Evolutionary conservation across 257 asterid genomes (phyloP).

Genomic region (Nicotiana obtusifolia): DNA sequence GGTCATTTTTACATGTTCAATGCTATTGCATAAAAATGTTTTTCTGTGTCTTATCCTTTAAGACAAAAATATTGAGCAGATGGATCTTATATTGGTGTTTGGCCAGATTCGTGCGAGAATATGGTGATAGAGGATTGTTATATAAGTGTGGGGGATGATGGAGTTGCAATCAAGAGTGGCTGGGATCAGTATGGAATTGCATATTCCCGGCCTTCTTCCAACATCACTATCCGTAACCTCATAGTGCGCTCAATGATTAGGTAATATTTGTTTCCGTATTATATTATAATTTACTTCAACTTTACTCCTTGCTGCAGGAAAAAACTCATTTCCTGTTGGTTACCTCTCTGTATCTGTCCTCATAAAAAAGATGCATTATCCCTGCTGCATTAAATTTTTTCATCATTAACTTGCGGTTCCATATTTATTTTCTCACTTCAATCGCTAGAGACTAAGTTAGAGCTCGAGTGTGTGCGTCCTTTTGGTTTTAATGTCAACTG

Average conservation of each 20-base stretch:
- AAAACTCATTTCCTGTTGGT: background rate
- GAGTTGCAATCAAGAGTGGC: conserved; percentile 92
- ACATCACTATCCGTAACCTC: conserved; percentile 73
- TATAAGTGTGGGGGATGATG: conserved; percentile 88
- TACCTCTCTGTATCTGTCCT: background rate
- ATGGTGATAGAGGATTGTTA: conserved; percentile 79
- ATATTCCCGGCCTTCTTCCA: conserved; percentile 72
- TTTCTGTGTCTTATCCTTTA: background rate
- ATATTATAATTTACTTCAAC: background rate
- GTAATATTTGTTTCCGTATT: conserved; percentile 24
- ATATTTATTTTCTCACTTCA: background rate
- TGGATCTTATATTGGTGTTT: conserved; percentile 15
- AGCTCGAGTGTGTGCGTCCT: background rate
- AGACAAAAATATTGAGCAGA: background rate
- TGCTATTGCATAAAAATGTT: background rate
- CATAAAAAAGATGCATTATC: background rate
- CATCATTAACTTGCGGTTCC: background rate
- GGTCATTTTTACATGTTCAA: background rate
- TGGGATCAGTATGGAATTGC: conserved; percentile 99
- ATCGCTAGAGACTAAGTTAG: background rate
- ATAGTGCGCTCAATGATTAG: conserved; percentile 79
- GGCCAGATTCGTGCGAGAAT: conserved; percentile 75
- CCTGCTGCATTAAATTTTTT: background rate
- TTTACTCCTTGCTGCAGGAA: background rate
- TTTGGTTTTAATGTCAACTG: conserved; percentile 7